Conservation (phyloP, 1,284 basidiomycete species). For the Ceratobasidium sp. region DNA sequence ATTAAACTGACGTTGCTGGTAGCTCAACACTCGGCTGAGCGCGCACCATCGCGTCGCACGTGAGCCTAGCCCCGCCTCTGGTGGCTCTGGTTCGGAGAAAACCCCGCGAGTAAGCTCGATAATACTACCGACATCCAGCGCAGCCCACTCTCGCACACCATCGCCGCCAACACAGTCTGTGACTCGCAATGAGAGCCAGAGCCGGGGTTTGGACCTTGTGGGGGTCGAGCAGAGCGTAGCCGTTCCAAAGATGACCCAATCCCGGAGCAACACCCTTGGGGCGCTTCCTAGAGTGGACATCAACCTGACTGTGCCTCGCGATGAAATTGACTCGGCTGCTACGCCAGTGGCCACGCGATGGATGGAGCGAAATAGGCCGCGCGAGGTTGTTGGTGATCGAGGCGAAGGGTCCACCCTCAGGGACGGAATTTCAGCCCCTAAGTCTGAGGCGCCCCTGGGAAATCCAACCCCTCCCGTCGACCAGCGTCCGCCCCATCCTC, state of each 20-base stretch:
- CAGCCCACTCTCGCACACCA: slow-evolving; percentile 8
- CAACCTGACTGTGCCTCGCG: slow-evolving; percentile 5
- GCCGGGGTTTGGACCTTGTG: not conserved
- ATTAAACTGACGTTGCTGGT: not conserved
- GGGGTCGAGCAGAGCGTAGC: not conserved
- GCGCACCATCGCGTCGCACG: slow-evolving; percentile 9
- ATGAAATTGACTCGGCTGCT: slow-evolving; percentile 33
- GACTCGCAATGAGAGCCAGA: not conserved
- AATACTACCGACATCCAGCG: not conserved
- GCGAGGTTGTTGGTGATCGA: not conserved
- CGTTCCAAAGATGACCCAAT: not conserved
- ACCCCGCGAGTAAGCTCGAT: slow-evolving; percentile 32
- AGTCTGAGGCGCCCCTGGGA: not conserved
- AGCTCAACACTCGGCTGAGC: slow-evolving; percentile 32
- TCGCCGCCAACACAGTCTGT: not conserved
- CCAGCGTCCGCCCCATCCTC: not conserved
- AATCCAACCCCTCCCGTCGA: not conserved
- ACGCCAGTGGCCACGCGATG: slow-evolving; percentile 23
- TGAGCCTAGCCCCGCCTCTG: slow-evolving; percentile 21
- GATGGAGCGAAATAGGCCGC: slow-evolving; percentile 6
- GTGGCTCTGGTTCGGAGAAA: slow-evolving; percentile 25
- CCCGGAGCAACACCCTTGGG: slow-evolving; percentile 11
- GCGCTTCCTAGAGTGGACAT: slow-evolving; percentile 16
- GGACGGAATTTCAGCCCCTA: not conserved
- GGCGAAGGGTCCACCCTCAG: not conserved